Conservation (phyloP, 805 yeast species). For the Ogataea kodamae region DNA sequence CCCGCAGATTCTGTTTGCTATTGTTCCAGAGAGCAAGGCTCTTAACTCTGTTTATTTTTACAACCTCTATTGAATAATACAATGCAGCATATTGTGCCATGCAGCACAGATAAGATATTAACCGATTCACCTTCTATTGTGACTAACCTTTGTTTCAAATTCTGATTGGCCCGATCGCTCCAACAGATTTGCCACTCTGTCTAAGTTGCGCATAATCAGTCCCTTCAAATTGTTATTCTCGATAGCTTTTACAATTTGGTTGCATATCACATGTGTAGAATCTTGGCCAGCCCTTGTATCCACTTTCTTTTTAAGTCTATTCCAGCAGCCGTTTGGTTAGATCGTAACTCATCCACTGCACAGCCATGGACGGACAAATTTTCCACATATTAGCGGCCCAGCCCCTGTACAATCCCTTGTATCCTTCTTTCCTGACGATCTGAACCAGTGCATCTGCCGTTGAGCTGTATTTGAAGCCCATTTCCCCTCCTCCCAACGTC, state of each 20-base stretch:
- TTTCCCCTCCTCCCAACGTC: slow-evolving; percentile 68
- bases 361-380: slow-evolving; percentile 94
- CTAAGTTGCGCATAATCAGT: neutral
- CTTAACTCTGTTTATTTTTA: neutral
- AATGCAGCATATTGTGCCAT: slow-evolving; percentile 1
- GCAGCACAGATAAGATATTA: slow-evolving; percentile 1
- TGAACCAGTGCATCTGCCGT: slow-evolving; percentile 69
- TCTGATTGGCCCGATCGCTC: slow-evolving; percentile 10
- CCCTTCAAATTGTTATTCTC: no score
- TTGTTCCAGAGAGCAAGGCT: slow-evolving; percentile 1
- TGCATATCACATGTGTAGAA: no score
- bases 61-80: neutral
- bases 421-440: slow-evolving; percentile 73
- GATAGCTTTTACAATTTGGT: no score
- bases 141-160: neutral
- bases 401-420: slow-evolving; percentile 67
- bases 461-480: slow-evolving; percentile 80
- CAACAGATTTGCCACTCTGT: slow-evolving; percentile 1
- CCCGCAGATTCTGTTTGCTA: slow-evolving; percentile 7
- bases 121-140: neutral
- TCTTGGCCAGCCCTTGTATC: no score
- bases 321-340: slow-evolving; percentile 48
- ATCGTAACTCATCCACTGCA: slow-evolving; percentile 87
- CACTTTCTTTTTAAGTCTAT: slow-evolving; percentile 2
- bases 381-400: slow-evolving; percentile 79